A percentile compares a stretch with the other conserved stretches of the same genome.
phyloP scores from a whole-genome alignment of 2,329 filamentous ascomycete species.

The Microcyclospora tardicrescens region DNA sequence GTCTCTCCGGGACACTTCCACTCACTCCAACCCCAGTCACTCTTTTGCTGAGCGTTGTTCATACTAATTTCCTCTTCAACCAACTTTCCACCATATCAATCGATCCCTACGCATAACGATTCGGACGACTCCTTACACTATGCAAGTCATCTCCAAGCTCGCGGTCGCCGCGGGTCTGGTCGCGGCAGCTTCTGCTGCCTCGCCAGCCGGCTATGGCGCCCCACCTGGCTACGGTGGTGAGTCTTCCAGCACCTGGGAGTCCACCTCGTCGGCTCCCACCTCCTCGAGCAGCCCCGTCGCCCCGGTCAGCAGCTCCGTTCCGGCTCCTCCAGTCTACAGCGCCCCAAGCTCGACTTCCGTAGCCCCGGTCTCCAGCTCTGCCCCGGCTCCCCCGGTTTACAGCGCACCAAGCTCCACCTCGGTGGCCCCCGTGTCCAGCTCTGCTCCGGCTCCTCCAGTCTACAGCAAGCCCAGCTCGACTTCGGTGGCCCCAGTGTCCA shows the following conservation, averaged over 20 bases:
- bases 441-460: not conserved
- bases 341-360: constrained; percentile 4
- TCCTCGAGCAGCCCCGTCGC: constrained; percentile 2
- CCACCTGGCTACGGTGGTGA: constrained; percentile 1
- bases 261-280: constrained; percentile 2
- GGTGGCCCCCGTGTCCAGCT: constrained; percentile 1
- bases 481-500: constrained; percentile 2
- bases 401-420: constrained; percentile 5
- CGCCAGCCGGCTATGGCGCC: not conserved
- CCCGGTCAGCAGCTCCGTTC: not conserved
- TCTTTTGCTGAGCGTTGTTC: no score
- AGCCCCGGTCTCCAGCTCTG: constrained; percentile 2
- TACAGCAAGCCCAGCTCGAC: not conserved
- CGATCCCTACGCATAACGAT: constrained; percentile 1
- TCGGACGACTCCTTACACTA: constrained; percentile 3
- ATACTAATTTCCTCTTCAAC: constrained; percentile 5
- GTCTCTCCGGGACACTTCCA: not conserved
- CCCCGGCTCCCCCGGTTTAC: constrained; percentile 2
- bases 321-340: constrained; percentile 3
- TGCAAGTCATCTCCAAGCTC: constrained; percentile 19
- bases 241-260: constrained; percentile 1
- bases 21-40: no score
- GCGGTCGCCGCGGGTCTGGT: constrained; percentile 18
- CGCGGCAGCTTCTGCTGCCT: constrained; percentile 13
- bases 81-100: constrained; percentile 8